Evolutionary conservation across 176 grass and related monocot species (phyloP), one percentile per base, ranked within the genome.

Genomic region (Aegilops longissima): DNA sequence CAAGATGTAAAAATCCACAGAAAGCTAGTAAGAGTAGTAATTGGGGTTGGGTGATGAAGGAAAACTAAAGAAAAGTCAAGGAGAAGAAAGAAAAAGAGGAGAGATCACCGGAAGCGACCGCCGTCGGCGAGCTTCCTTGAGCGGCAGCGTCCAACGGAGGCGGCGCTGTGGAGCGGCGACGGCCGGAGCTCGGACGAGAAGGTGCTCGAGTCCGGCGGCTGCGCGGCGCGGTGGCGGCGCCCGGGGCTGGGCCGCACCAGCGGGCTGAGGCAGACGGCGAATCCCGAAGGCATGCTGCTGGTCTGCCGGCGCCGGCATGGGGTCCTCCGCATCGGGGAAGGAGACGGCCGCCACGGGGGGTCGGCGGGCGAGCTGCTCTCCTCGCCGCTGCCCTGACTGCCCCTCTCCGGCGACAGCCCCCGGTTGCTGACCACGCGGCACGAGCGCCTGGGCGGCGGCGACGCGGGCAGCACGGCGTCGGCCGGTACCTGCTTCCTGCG

Each of bases 231-330:
- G 81, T 79, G 91, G 77, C 63, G 82, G 62, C 77, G 89, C 1
- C 85, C 81, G 24, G 93, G 93, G 85, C 87, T 91, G 40, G 95
- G 93, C 81, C 93, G 70, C 74, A 98, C 89, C 4, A 95, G 95
- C 68, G 95, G 95, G 81, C 95, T 98, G 79, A 98, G 89, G 87
- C 91, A 98, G 68, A 95, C 83, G 18, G 91, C 85, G 45, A 95
- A 90, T 6, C 94, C 94, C 9, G 92, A 85, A 6, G 86, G 81
- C 85, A 87, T 69, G 61, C 14, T 72, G 61, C 3, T 90, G 4
- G 68, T 29, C 75, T 85, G 88, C 13, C 80, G 90, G 18, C 74
- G 86, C 73, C 84, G 77, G 68, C 87, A 70, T 24, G 79, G 83
- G 2, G 74, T 83, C 52, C 31, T 84, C 82, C 88, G 92, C 92